Conservation (phyloP, 108 stramenopile genomes). For the Chaetoceros muelleri region DNA sequence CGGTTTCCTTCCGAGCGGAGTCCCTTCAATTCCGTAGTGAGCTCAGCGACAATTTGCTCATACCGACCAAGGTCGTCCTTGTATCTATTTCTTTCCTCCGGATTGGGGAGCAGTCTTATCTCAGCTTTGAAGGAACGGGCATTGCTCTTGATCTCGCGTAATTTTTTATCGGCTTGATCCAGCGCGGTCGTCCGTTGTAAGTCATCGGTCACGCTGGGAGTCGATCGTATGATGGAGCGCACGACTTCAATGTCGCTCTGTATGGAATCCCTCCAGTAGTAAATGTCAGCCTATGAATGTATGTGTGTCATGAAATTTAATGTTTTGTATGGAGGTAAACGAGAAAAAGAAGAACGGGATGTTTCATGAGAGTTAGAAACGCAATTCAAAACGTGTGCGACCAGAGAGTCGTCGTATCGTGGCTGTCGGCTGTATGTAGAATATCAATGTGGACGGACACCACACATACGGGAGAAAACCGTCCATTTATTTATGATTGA, state of each 20-base stretch:
- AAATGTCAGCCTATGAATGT: conserved; percentile 81
- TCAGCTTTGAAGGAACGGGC: conserved; percentile 81
- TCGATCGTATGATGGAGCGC: conserved; percentile 30
- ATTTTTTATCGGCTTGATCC: conserved; percentile 49
- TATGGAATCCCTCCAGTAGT: conserved; percentile 84
- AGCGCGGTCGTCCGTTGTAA: conserved; percentile 39
- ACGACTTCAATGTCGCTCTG: conserved; percentile 56
- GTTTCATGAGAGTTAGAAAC: too few relatives aligned
- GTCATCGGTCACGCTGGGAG: conserved; percentile 20
- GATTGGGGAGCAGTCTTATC: conserved; percentile 60
- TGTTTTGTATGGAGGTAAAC: too few relatives aligned
- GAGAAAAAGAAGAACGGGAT: too few relatives aligned
- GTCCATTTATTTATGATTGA: too few relatives aligned
- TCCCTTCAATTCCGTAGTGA: conserved; percentile 56
- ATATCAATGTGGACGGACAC: too few relatives aligned
- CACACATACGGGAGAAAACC: too few relatives aligned
- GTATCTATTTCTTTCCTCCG: conserved; percentile 27
- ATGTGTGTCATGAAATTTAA: too few relatives aligned
- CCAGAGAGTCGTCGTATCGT: too few relatives aligned
- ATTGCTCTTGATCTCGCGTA: conserved; percentile 53
- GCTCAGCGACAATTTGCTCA: conserved; percentile 41
- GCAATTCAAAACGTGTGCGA: too few relatives aligned
- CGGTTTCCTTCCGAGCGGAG: conserved; percentile 44
- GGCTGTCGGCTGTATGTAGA: too few relatives aligned
- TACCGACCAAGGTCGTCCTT: conserved; percentile 38